phyloP scores from a whole-genome alignment of 768 basidiomycete genomes.

The Suillus tomentosus region DNA sequence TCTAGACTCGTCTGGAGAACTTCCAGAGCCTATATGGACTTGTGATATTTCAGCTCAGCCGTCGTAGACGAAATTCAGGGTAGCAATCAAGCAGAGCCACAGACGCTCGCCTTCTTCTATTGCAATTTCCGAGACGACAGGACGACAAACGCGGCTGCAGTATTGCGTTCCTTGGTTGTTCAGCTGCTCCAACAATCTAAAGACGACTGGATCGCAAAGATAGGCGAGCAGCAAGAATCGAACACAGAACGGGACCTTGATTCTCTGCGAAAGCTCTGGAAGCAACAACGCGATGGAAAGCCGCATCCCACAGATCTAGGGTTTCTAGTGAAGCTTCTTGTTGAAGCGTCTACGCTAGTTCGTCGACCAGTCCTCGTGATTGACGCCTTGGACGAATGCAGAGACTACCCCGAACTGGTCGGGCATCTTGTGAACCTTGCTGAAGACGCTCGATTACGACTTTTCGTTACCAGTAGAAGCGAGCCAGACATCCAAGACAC shows the following conservation, averaged over 20 bases:
- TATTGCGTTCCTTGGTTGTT: constrained; percentile 21
- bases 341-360: neutral
- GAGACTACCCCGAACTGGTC: constrained; percentile 6
- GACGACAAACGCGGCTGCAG: constrained; percentile 12
- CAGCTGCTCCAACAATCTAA: constrained; percentile 16
- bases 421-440: neutral
- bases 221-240: neutral
- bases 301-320: neutral
- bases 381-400: constrained; percentile 20
- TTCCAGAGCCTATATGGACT: neutral
- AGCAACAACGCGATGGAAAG: neutral
- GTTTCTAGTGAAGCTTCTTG: neutral
- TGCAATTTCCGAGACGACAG: constrained; percentile 22
- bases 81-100: neutral
- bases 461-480: constrained; percentile 15
- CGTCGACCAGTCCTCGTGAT: constrained; percentile 11
- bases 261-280: neutral
- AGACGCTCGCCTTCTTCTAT: constrained; percentile 20
- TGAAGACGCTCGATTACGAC: constrained; percentile 2
- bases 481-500: neutral
- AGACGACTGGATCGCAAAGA: neutral
- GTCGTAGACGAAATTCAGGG: neutral
- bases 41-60: constrained; percentile 6
- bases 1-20: neutral
- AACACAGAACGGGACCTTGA: neutral